phyloP scores from a whole-genome alignment of 2,329 filamentous ascomycete genomes.

The Colletotrichum chlorophyti region DNA sequence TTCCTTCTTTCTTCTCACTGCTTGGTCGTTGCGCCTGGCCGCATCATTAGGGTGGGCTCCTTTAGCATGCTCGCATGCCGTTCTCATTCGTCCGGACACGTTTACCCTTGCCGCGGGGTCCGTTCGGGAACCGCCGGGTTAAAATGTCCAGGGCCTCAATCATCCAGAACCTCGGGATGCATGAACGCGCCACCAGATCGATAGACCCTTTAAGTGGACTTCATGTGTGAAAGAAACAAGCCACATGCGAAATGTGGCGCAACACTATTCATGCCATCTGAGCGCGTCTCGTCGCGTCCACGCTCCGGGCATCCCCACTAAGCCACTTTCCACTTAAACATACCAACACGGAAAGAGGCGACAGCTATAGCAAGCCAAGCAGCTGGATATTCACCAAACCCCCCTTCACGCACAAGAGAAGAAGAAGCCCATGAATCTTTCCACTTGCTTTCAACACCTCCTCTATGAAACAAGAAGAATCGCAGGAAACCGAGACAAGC shows the following conservation, averaged over 20 bases:
- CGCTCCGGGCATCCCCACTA: background rate
- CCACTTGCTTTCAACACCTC: background rate
- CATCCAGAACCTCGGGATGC: background rate
- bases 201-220: background rate
- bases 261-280: background rate
- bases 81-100: slow-evolving; percentile 12
- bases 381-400: background rate
- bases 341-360: background rate
- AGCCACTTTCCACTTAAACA: slow-evolving; percentile 9
- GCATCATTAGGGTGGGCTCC: slow-evolving; percentile 16
- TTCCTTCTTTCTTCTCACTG: slow-evolving; percentile 27
- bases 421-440: too few species aligned
- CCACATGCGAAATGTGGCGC: slow-evolving; percentile 6
- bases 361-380: background rate
- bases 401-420: too few species aligned
- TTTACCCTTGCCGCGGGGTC: slow-evolving; percentile 18
- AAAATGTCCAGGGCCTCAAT: background rate
- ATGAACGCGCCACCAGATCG: background rate
- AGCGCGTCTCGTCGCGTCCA: slow-evolving; percentile 23
- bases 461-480: slow-evolving; percentile 43
- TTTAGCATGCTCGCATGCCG: background rate
- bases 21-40: slow-evolving; percentile 18
- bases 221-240: slow-evolving; percentile 4
- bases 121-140: slow-evolving; percentile 26
- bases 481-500: slow-evolving; percentile 24